Evolutionary conservation across 352 stramenopile species (phyloP).

Genomic region (Phytophthora cactorum): DNA sequence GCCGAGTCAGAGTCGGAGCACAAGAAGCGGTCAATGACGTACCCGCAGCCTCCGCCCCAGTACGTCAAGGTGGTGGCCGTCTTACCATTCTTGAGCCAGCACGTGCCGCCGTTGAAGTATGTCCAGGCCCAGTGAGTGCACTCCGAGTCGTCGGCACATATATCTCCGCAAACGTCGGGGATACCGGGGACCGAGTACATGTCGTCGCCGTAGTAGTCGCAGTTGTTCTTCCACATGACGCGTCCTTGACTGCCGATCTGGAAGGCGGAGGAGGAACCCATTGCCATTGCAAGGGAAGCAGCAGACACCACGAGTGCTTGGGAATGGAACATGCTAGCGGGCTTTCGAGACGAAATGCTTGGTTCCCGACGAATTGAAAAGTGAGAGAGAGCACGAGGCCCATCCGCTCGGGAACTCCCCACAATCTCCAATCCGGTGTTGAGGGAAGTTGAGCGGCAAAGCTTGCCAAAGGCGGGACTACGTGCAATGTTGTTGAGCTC

Average conservation of each 20-base stretch:
- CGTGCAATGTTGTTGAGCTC: conserved; percentile 9
- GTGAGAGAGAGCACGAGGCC: conserved; percentile 21
- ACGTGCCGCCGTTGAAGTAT: conserved; percentile 45
- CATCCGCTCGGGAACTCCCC: conserved; percentile 13
- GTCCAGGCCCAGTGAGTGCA: conserved; percentile 59
- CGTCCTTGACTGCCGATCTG: conserved; percentile 40
- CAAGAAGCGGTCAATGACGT: conserved; percentile 49
- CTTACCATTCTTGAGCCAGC: conserved; percentile 53
- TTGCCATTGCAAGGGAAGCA: conserved; percentile 7
- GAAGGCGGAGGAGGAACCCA: conserved; percentile 23
- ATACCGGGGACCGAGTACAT: conserved; percentile 31
- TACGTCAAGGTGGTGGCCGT: conserved; percentile 19
- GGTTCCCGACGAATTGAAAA: conserved; percentile 27
- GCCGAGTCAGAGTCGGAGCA: conserved; percentile 14
- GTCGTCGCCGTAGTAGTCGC: conserved; percentile 50
- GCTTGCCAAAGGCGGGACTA: conserved; percentile 20
- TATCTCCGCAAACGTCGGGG: conserved; percentile 45
- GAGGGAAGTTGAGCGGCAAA: conserved; percentile 4
- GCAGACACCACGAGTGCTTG: conserved; percentile 19
- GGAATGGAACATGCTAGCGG: conserved; percentile 26
- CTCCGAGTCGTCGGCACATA: conserved; percentile 33
- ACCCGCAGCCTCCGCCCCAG: conserved; percentile 45
- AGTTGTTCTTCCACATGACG: conserved; percentile 56
- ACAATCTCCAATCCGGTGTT: conserved; percentile 9
- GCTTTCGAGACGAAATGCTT: background rate